A percentile compares a stretch with the other conserved stretches of the same genome.
Evolutionary conservation across 306 rosid genomes (phyloP).

Genomic region (Cotoneaster glaucophyllus): DNA sequence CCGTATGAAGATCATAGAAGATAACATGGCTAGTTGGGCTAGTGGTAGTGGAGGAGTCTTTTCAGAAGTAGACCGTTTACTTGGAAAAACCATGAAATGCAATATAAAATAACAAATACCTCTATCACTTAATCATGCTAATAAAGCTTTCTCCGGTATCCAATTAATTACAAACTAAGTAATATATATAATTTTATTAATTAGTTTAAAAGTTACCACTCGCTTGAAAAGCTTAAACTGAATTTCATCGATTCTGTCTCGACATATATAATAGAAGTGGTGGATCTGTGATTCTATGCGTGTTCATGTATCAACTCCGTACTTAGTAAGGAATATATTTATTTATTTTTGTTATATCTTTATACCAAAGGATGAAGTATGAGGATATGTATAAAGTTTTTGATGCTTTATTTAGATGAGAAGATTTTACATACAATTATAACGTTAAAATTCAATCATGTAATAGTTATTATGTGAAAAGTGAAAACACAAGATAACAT

Average conservation of each 20-base stretch:
- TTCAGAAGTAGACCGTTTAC: not conserved
- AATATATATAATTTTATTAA: not conserved
- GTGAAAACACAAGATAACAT: not conserved
- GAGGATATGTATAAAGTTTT: not conserved
- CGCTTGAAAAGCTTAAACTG: not conserved
- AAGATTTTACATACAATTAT: too few species aligned
- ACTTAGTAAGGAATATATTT: not conserved
- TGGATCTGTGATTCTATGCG: not conserved
- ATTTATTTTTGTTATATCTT: not conserved
- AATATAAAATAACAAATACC: not conserved
- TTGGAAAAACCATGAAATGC: not conserved
- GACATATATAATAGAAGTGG: not conserved
- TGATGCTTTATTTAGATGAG: too few species aligned
- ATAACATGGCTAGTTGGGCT: slow-evolving; percentile 11
- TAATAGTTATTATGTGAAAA: too few species aligned
- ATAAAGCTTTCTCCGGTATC: not conserved
- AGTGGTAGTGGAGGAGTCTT: not conserved
- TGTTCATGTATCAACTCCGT: not conserved
- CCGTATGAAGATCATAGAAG: not conserved
- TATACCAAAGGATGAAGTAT: not conserved
- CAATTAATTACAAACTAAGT: not conserved
- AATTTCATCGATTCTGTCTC: not conserved
- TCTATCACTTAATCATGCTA: slow-evolving; percentile 4
- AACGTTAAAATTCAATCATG: too few species aligned
- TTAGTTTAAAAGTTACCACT: not conserved